Base-by-base conservation (phyloP, 345 rosid species). In the Pistacia integerrima region DNA sequence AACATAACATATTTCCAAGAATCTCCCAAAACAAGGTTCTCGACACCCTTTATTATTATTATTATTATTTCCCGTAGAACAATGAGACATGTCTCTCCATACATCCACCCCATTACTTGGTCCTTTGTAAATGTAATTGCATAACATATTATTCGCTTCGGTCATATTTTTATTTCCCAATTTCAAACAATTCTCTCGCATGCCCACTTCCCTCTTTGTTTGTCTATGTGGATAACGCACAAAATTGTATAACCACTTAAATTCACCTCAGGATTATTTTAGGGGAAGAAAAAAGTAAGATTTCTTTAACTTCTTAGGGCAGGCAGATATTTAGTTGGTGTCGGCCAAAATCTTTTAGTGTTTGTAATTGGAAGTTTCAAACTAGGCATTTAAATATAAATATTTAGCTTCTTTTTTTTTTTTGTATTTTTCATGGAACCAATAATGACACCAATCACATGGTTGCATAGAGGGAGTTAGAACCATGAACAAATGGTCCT, bases 1-100 rank as follows among this genome's bases (percentile, higher is more conserved):
- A 22, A 8, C 22, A 8, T n/a, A 66, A 51, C 46, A 52, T 71
- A 69, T 11, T 72, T 79, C 82, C 81, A 74, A 77, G 86, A 77
- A 70, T 77, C 81, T 38, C 76, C 67, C 49, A 51, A 71, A 71
- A 67, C 78, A 67, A 76, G 41, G 73, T 25, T 16, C 67, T 71
- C 68, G 70, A 68, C 82, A 75, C 44, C 9, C 69, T 20, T 35
- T 30, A 4, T 18, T 41, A 41, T 41, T 30, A 3, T n/a, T 41
- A 41, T 41, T 30, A 3, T n/a, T 5, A 8, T 56, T 41, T 71
- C 63, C 66, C 71, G 22, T 55, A 59, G 0, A 68, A 73, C 72
- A 46, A 33, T 74, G 60, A 56, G 73, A 67, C 74, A 61, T 72
- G 84, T 81, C 72, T 35, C 79, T 64, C 64, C 76, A 17, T 51